Base-by-base conservation (phyloP, 2,329 filamentous ascomycete species). In the Colletotrichum simmondsii region DNA sequence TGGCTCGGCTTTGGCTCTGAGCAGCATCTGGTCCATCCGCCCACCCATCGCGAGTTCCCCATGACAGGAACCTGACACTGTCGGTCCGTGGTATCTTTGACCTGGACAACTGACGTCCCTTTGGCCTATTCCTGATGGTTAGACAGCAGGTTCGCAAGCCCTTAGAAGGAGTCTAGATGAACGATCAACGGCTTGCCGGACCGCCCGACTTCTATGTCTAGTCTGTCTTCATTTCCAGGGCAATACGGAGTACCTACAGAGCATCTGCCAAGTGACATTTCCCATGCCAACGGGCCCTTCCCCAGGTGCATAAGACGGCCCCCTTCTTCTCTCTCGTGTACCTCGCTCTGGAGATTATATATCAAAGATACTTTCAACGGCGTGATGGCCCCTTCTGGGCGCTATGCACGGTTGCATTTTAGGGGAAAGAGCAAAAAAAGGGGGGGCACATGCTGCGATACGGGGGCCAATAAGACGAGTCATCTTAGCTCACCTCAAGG, bases 331-430 rank as follows among this genome's bases (percentile, higher is more conserved):
- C 53, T 53, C 12, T 49, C 16, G 24, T 30, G 60, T 70, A 65
- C 60, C 57, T 49, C 37, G 60, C 70, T 53, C 69, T 65, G 26
- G 54, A 68, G 60, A 70, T 72, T 70, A 12, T 66, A 65, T 28
- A 35, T 69, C 60, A 54, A 72, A 72, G 60, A 72, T 72, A 65
- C 65, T 70, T 72, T 72, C 65, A 72, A 70, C 70, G 70, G 70
- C 69, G 58, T 63, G 58, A 68, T 59, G 58, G 69, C 69, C 69
- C 28, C 35, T 58, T 72, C 69, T 63, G 65, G 65, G 69, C 60
- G 46, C 28, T 54, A 49, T 65, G 70, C 70, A 72, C 60, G 70
- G 66, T 56, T 72, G 60, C 56, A 60, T 26, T 61, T 28, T 60
- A 70, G 70, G 60, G 22, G 30, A 49, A 26, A 22, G 35, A 28